Evolutionary conservation across 2,329 filamentous ascomycete species (phyloP).

Genomic region (Cytospora piceicola): DNA sequence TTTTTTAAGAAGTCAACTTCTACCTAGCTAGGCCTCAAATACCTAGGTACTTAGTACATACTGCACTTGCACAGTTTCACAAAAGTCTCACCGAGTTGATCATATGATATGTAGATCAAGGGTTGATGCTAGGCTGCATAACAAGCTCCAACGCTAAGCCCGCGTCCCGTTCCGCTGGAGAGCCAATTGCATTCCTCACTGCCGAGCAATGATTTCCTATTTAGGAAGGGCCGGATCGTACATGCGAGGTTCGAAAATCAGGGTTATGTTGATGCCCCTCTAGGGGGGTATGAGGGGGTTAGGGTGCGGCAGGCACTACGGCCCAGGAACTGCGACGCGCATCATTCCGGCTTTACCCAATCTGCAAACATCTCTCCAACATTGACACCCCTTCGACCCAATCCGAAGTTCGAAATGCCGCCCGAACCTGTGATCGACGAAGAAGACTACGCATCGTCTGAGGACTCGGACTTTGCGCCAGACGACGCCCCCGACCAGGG

Average conservation of each 20-base stretch:
- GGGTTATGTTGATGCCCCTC: no score
- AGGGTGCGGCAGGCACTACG: background rate
- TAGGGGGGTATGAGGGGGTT: no score
- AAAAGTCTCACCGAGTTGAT: no score
- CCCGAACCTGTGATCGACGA: constrained; percentile 48
- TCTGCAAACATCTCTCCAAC: background rate
- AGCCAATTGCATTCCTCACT: background rate
- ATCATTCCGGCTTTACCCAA: background rate
- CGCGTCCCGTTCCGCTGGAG: background rate
- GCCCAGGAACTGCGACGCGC: background rate
- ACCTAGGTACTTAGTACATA: no score
- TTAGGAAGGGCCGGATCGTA: background rate
- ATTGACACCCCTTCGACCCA: background rate
- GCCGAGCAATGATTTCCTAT: background rate
- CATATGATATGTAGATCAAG: background rate
- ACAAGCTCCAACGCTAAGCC: background rate
- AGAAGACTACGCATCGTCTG: constrained; percentile 67
- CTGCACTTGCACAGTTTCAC: background rate
- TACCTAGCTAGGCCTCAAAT: no score
- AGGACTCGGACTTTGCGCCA: constrained; percentile 75
- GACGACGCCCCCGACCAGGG: constrained; percentile 49
- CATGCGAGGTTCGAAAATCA: no score
- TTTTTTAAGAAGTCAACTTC: no score
- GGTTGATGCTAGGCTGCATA: background rate
- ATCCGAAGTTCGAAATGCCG: constrained; percentile 43